Base-by-base conservation (phyloP, 177 flowering plant species). In the Telopea speciosissima region DNA sequence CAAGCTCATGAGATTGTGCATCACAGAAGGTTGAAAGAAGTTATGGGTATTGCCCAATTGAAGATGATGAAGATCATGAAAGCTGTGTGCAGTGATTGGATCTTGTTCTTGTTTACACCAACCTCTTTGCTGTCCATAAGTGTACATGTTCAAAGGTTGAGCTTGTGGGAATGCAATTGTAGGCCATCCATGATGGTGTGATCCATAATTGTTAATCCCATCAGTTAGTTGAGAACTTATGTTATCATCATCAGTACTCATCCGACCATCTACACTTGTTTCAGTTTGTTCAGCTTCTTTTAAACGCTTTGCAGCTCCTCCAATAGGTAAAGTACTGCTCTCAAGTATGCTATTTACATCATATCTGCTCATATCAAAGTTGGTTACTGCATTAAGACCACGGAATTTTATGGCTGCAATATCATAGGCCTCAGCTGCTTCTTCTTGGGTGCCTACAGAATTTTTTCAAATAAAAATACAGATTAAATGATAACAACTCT, bases 401-500 rank as follows among this genome's bases (percentile, higher is more conserved):
- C 97, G 84, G 81, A 94, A 94, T 71, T 92, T 92, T 11, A 94
- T 94, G 14, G 98, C 98, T 14, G 98, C 98, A 36, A 94, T 88
- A 86, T 94, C 98, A 59, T 94, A 94, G 11, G 96, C 97, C 76
- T 94, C 98, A 3, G 98, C 98, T 63, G 98, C 98, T 83, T 94
- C 98, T 74, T 94, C 98, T 76, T 92, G 97, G 12, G 98, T 92
- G 74, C 94, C 98, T 93, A 54, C 8, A 44, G 5, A 68, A 36
- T 36, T 36, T 19, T 72, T 8, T 44, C 28, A 65, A 16, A 42
- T 14, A 9, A 40, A 6, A 67, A 12, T 52, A 28, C 24, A 64
- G 44, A 26, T 42, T 58, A 49, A 11, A 22, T 21, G 1, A 23
- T 21, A 52, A 14, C 58, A 1, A 3, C 25, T 33, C 16, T 16